Conservation (phyloP, 176 grass and related monocot species). For the Bromus sterilis region DNA sequence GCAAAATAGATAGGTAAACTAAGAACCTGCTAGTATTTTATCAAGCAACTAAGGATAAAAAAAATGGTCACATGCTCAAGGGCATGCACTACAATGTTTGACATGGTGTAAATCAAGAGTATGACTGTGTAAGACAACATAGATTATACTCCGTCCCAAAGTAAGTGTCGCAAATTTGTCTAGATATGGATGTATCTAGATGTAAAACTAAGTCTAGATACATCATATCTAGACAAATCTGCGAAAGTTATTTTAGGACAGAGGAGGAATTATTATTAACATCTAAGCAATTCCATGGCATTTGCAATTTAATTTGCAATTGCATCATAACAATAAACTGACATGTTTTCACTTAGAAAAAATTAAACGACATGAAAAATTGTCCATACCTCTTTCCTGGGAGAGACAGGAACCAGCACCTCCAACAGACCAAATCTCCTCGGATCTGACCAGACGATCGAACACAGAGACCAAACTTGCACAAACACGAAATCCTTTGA, state of each 20-base stretch:
- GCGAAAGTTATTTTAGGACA: too few species aligned
- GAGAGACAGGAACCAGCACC: background rate
- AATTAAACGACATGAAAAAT: background rate
- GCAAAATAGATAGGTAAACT: background rate
- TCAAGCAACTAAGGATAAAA: background rate
- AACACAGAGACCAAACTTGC: background rate
- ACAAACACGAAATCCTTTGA: background rate
- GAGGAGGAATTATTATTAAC: too few species aligned
- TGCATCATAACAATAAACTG: background rate
- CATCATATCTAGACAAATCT: too few species aligned
- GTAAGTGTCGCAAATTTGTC: too few species aligned
- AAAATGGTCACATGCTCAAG: background rate
- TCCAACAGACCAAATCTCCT: background rate
- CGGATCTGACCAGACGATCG: background rate
- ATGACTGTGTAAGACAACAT: background rate
- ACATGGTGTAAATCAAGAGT: background rate
- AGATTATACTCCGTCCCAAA: too few species aligned
- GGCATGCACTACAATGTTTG: background rate
- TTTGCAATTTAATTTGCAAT: background rate
- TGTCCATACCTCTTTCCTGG: slow-evolving; percentile 19
- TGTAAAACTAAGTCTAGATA: too few species aligned
- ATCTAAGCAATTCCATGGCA: background rate
- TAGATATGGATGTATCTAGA: too few species aligned
- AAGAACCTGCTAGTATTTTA: background rate
- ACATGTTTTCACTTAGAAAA: background rate